Percentiles rank a stretch among this genome's conserved stretches.
Evolutionary conservation across 345 rosid genomes (phyloP).

Genomic region (Eucalyptus fibrosa): DNA sequence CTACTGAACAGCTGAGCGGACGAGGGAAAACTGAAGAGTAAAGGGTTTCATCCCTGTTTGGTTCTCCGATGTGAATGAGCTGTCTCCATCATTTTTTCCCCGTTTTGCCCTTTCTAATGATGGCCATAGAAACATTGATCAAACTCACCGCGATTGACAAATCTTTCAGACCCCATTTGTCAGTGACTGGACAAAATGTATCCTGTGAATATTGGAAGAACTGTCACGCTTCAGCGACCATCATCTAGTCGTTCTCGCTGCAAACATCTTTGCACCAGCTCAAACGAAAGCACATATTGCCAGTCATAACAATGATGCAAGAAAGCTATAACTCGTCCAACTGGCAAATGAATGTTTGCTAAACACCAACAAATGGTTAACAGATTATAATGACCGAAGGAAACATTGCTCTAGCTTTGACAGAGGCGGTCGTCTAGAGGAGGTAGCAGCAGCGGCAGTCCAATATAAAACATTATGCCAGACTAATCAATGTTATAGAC

Average conservation of each 20-base stretch:
- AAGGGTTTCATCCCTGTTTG: not conserved
- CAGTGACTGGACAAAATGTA: no score
- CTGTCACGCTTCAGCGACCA: no score
- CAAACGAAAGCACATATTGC: not conserved
- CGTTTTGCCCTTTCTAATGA: not conserved
- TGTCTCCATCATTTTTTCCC: not conserved
- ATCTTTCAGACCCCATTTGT: no score
- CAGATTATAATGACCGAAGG: not conserved
- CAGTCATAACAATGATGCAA: not conserved
- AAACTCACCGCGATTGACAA: no score
- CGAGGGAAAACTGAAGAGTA: not conserved
- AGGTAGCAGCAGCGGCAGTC: not conserved
- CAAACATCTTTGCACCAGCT: no score
- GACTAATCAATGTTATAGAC: not conserved
- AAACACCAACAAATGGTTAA: not conserved
- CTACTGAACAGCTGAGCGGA: not conserved
- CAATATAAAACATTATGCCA: not conserved
- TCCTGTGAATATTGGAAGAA: no score
- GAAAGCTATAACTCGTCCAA: not conserved
- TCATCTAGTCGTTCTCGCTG: no score
- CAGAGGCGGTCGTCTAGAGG: not conserved
- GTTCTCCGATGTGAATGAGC: not conserved
- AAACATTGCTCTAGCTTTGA: not conserved
- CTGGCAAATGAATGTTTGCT: not conserved
- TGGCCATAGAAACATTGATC: no score